These are phyloP conservation scores for Berberis thunbergii DNA, from an alignment of 164 flowering plant genomes.

Conservation along the genomic window DNA sequence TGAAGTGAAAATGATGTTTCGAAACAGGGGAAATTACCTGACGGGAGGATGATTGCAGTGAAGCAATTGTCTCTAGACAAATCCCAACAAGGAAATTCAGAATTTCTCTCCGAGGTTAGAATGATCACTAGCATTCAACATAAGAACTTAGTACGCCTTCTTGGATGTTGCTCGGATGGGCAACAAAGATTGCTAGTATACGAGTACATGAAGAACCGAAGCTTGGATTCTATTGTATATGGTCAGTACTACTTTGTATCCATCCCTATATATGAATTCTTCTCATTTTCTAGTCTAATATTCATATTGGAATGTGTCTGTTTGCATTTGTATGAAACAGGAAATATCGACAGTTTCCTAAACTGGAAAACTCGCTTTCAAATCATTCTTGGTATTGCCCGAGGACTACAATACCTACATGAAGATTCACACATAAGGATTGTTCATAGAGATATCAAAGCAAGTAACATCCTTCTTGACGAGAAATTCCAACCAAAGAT, in stretches of 20 bases:
- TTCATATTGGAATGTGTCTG: background rate
- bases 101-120: slow-evolving; percentile 60
- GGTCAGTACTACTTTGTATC: slow-evolving; percentile 24
- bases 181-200: slow-evolving; percentile 54
- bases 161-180: slow-evolving; percentile 78
- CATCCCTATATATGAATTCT: background rate
- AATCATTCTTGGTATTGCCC: slow-evolving; percentile 50
- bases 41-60: slow-evolving; percentile 54
- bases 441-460: slow-evolving; percentile 65
- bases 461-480: slow-evolving; percentile 67
- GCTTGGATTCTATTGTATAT: slow-evolving; percentile 50
- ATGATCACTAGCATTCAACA: slow-evolving; percentile 74
- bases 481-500: slow-evolving; percentile 52
- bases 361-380: slow-evolving; percentile 42
- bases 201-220: slow-evolving; percentile 66
- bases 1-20: background rate
- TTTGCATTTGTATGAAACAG: slow-evolving; percentile 18
- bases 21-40: slow-evolving; percentile 47
- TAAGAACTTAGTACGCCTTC: slow-evolving; percentile 67
- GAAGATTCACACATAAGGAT: slow-evolving; percentile 62
- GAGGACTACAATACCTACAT: slow-evolving; percentile 61
- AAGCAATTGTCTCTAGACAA: slow-evolving; percentile 44
- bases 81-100: slow-evolving; percentile 70
- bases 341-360: slow-evolving; percentile 29
- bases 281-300: background rate